Percentiles rank a stretch among this genome's conserved stretches.
phyloP scores from a whole-genome alignment of 805 yeast species.

The Spathaspora girioi region DNA sequence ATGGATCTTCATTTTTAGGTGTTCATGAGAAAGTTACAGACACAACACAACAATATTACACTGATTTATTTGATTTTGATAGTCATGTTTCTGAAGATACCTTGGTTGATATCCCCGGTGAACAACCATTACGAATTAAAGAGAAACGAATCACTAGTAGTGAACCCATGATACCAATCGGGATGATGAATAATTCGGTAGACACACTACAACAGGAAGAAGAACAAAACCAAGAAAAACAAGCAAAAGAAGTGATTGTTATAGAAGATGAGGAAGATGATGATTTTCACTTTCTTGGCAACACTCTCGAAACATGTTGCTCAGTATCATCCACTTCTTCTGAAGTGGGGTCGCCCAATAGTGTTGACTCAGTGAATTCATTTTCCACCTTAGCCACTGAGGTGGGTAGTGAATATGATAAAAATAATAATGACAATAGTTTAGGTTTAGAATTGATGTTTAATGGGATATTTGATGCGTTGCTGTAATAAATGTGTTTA shows the following conservation, averaged over 20 bases:
- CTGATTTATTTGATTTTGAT: conserved; percentile 3
- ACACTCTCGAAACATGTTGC: neutral
- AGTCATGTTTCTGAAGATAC: conserved; percentile 12
- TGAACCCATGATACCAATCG: neutral
- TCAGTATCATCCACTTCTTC: neutral
- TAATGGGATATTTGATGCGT: neutral
- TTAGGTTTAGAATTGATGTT: neutral
- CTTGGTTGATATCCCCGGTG: conserved; percentile 5
- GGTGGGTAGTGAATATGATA: conserved; percentile 6
- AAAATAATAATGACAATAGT: neutral
- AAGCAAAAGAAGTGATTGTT: neutral
- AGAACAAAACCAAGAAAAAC: neutral
- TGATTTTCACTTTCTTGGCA: neutral
- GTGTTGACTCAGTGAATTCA: conserved; percentile 25
- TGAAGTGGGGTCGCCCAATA: neutral
- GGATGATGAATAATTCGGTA: neutral
- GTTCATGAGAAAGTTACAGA: conserved; percentile 44
- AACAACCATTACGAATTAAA: neutral
- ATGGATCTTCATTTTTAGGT: conserved; percentile 53
- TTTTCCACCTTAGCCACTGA: conserved; percentile 30
- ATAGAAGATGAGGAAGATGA: neutral
- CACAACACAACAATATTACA: conserved; percentile 10
- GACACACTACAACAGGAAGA: neutral
- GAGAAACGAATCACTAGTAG: neutral
- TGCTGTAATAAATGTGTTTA: neutral